Base-by-base conservation (phyloP, 2,329 filamentous ascomycete genomes). In the Claviceps arundinis region DNA sequence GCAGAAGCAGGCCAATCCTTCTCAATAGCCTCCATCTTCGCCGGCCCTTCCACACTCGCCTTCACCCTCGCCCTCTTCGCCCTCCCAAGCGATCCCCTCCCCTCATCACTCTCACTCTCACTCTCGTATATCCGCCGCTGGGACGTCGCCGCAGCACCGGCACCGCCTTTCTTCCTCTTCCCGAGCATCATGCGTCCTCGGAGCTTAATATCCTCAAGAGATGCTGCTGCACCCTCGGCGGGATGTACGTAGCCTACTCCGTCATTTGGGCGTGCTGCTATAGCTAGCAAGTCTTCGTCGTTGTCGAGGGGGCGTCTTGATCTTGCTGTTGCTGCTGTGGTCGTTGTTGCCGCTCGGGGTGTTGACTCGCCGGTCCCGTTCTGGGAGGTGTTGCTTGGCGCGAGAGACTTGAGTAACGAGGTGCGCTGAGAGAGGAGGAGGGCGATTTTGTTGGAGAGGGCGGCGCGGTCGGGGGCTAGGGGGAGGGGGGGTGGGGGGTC, bases 361-460 rank as follows among this genome's bases (percentile, higher is more conserved):
- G 41, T 24, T 43, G 41, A 3, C 4, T 17, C 41, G 17, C 13
- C 9, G 3, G n/a, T 8, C 3, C 19, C 19, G 7, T 22, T 16
- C 19, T 19, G 30, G 30, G 30, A 9, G 3, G 30, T 34, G 30
- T 34, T 11, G 30, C 30, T 34, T 34, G 30, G 11, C 22, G 59
- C 61, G 55, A 64, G 62, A 24, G 60, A 61, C 19, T 61, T 58
- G 19, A 70, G 62, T 52, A 71, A 58, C 30, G 61, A 61, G 4
- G 64, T 58, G 52, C 65, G 66, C 9, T 64, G 62, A 50, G 70
- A 58, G 41, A 69, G 56, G 57, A 66, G 61, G 50, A 74, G 64
- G 52, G 68, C 65, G 52, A 74, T 68, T 54, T 64, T 64, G 65
- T 74, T 74, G 54, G 68, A 61, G 48, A 71, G 58, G 52, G 66